These are phyloP conservation scores for Suillus hirtellus DNA, from an alignment of 768 basidiomycete genomes.

Conservation along the genomic window DNA sequence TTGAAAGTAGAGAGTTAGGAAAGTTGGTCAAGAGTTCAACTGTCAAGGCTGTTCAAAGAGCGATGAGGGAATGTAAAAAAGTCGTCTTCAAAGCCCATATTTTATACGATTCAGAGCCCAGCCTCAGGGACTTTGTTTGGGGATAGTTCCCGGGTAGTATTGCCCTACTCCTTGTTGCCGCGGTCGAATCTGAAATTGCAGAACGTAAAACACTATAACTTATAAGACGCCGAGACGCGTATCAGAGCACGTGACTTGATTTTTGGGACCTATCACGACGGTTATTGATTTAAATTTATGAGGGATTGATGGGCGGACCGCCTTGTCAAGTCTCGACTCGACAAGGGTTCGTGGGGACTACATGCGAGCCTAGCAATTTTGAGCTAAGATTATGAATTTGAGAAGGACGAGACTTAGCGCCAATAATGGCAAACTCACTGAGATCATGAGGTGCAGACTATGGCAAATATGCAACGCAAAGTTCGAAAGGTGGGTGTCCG, in stretches of 20 bases:
- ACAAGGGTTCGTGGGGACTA: background rate
- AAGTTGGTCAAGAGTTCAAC: background rate
- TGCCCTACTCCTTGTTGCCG: background rate
- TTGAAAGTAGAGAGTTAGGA: background rate
- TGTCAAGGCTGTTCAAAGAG: background rate
- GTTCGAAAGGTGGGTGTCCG: background rate
- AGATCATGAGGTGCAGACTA: background rate
- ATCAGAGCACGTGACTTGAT: background rate
- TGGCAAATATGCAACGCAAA: background rate
- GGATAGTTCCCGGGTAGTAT: background rate
- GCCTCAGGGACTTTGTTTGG: background rate
- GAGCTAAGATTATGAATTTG: background rate
- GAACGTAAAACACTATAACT: background rate
- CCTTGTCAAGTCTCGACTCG: background rate
- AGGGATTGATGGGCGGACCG: background rate
- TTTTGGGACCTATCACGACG: background rate
- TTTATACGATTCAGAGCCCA: background rate
- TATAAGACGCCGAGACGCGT: background rate
- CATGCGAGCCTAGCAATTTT: background rate
- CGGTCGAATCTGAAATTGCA: background rate
- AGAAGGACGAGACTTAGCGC: background rate
- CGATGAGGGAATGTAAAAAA: background rate
- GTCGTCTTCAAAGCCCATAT: background rate
- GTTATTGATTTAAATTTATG: background rate
- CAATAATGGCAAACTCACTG: background rate